Evolutionary conservation across 768 basidiomycete species (phyloP), one percentile per base, ranked within the genome.

Genomic region (Suillus subaureus): DNA sequence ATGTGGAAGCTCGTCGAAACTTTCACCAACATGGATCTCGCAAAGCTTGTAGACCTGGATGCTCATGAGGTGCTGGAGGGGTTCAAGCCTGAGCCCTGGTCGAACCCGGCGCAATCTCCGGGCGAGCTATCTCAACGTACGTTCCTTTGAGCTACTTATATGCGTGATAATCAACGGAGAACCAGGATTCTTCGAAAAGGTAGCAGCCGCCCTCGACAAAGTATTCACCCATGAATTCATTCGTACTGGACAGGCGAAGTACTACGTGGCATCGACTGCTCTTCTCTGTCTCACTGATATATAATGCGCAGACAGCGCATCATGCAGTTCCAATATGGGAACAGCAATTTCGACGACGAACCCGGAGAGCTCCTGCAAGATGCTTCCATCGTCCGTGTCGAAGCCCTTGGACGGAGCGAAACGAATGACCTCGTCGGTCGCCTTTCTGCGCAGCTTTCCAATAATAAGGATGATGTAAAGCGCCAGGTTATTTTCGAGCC

Each of bases 11-110:
- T 91, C 51, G 79, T 89, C 54, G 90, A 91, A 72, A 80, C 89
- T 52, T 91, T 88, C 72, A 84, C 85, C 3, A 85, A 90, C 68
- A 83, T 93, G 80, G 91, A 93, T 68, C 78, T 90, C 13, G 89
- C 86, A 6, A 79, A 83, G 16, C 71, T 91, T 13, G 81, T 83
- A 40, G 82, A 85, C 43, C 81, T 92, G 26, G 80, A 84, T 39
- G 84, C 87, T 47, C 83, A 83, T 39, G 79, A 82, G 13, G 77
- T 82, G 6, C 74, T 90, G 31, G 75, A 80, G 3, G 82, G 82
- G 0, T 80, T 89, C 62, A 72, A 79, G 4, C 80, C 84, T 6
- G 73, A 75, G 16, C 75, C 80, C 6, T 81, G 79, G 78, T 79
- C 69, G 57, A 79, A 62, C 62, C 79, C 72, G 6, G 56, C 68